These are phyloP conservation scores for Arabis hirsuta DNA, from an alignment of 345 rosid species.

Conservation along the genomic window DNA sequence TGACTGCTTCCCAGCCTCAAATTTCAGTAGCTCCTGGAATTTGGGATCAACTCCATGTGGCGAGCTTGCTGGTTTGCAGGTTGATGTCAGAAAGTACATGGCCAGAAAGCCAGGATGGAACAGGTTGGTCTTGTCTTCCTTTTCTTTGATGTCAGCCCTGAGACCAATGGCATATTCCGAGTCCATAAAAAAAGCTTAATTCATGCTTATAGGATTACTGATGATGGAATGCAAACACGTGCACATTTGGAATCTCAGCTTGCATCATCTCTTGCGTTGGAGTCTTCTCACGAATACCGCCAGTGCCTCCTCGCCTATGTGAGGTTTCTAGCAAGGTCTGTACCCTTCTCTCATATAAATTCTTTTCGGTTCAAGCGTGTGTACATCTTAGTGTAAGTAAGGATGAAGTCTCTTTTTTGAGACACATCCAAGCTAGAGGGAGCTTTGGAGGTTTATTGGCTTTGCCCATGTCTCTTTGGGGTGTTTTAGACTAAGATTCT, in stretches of 20 bases:
- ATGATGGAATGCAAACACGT: constrained; percentile 95
- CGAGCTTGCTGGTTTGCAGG: constrained; percentile 93
- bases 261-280: constrained; percentile 83
- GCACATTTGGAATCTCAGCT: constrained; percentile 97
- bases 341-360: constrained; percentile 12
- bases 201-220: constrained; percentile 71
- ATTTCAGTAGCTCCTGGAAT: constrained; percentile 93
- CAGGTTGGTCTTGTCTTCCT: constrained; percentile 61
- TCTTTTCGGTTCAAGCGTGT: neutral
- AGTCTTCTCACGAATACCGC: constrained; percentile 86
- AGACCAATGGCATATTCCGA: neutral
- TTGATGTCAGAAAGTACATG: constrained; percentile 91
- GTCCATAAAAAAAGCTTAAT: neutral
- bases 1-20: constrained; percentile 99
- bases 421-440: constrained; percentile 5
- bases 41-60: constrained; percentile 83
- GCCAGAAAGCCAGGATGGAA: constrained; percentile 98
- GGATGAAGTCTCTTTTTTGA: constrained; percentile 11
- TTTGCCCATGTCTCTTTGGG: neutral
- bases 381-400: neutral
- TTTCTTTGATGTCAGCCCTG: constrained; percentile 11
- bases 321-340: constrained; percentile 88
- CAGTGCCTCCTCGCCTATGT: constrained; percentile 94
- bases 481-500: neutral
- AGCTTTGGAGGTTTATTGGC: neutral